These are phyloP conservation scores for Colletotrichum kahawae DNA, from an alignment of 2,329 filamentous ascomycete species.

Conservation along the genomic window DNA sequence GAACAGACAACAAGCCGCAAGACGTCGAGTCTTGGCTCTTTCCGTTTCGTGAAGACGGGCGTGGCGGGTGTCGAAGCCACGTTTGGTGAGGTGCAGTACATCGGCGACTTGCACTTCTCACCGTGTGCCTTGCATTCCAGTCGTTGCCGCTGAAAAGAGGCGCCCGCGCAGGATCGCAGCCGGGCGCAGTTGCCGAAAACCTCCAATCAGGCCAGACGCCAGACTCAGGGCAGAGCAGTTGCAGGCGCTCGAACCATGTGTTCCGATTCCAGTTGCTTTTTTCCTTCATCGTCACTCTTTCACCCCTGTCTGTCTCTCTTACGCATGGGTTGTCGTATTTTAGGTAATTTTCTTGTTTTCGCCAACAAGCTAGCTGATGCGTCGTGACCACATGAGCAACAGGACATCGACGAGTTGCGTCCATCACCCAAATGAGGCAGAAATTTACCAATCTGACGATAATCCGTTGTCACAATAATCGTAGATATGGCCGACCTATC, in stretches of 20 bases:
- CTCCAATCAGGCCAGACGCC: background rate
- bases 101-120: background rate
- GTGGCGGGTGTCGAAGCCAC: background rate
- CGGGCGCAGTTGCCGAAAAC: background rate
- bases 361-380: background rate
- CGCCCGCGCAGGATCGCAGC: background rate
- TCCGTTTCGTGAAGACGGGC: background rate
- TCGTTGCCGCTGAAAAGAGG: background rate
- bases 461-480: background rate
- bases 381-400: background rate
- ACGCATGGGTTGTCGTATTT: background rate
- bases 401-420: background rate
- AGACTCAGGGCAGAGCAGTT: conserved; percentile 4
- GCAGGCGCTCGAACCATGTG: conserved; percentile 18
- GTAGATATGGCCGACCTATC: background rate
- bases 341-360: background rate
- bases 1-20: background rate
- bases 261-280: conserved; percentile 6
- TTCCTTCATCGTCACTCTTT: background rate
- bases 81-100: background rate
- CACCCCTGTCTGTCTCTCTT: background rate
- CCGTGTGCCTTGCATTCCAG: background rate
- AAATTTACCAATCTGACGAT: background rate
- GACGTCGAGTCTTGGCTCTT: background rate
- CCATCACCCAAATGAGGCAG: background rate